These are phyloP conservation scores for Fusarium globosum DNA, from an alignment of 2,329 filamentous ascomycete genomes.

Conservation along the genomic window DNA sequence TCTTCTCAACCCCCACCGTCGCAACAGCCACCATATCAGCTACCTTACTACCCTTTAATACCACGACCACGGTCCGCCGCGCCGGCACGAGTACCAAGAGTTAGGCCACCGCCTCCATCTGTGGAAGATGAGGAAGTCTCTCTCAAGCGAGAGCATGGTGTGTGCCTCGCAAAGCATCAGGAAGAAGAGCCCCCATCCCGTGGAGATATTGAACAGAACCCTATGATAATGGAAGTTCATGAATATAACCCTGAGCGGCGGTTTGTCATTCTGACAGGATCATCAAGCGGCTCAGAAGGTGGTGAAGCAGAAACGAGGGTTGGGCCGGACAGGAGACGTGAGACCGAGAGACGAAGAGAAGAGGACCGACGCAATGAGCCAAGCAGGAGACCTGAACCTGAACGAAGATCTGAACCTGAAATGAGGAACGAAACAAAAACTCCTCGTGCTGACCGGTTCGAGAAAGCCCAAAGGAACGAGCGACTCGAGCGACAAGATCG, in stretches of 20 bases:
- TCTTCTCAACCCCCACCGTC: conserved; percentile 30
- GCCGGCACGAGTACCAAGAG: conserved; percentile 37
- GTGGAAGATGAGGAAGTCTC: conserved; percentile 77
- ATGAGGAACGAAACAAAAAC: conserved; percentile 7
- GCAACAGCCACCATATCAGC: conserved; percentile 28
- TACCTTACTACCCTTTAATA: conserved; percentile 33
- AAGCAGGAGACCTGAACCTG: conserved; percentile 3
- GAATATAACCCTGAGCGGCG: conserved; percentile 71
- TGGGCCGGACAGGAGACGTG: conserved; percentile 7
- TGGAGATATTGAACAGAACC: conserved; percentile 75
- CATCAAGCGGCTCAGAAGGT: conserved; percentile 41
- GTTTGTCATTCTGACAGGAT: conserved; percentile 67
- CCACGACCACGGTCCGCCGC: conserved; percentile 29
- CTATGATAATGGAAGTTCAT: conserved; percentile 72
- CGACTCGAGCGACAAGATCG: conserved; percentile 22
- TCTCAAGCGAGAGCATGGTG: conserved; percentile 69
- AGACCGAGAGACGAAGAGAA: conserved; percentile 12
- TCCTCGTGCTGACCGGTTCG: conserved; percentile 24
- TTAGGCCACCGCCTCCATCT: conserved; percentile 69
- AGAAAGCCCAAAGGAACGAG: conserved; percentile 17
- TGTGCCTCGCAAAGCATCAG: conserved; percentile 40
- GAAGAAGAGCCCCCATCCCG: conserved; percentile 69
- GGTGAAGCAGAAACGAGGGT: conserved; percentile 42
- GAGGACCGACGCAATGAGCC: conserved; percentile 8
- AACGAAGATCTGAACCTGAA: conserved; percentile 31